Percentiles rank a stretch among this genome's conserved stretches.
phyloP scores from a whole-genome alignment of 2,329 filamentous ascomycete species.

The Coniochaeta prunicola region DNA sequence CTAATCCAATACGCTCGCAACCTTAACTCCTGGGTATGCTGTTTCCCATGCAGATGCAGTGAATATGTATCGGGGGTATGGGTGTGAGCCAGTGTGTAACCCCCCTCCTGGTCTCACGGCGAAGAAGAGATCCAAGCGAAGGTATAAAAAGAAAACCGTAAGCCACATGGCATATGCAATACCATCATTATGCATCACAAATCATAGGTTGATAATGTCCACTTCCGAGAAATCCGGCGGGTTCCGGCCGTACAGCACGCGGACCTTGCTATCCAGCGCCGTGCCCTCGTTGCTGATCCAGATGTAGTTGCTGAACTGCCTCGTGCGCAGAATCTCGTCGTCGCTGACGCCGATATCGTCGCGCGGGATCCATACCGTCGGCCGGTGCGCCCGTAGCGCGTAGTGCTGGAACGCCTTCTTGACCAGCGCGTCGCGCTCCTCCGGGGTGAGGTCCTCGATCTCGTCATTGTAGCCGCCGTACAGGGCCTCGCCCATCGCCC shows the following conservation, averaged over 20 bases:
- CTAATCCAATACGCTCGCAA: background rate
- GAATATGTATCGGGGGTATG: background rate
- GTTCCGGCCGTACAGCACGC: conserved; percentile 76
- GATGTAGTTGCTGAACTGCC: conserved; percentile 67
- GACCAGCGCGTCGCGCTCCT: conserved; percentile 79
- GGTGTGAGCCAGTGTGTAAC: background rate
- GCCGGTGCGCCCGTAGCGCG: conserved; percentile 74
- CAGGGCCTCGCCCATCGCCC: conserved; percentile 67
- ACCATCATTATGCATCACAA: background rate
- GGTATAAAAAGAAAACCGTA: background rate
- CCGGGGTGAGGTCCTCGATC: conserved; percentile 86
- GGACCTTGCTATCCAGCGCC: conserved; percentile 73
- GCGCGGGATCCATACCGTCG: conserved; percentile 87
- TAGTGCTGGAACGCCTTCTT: conserved; percentile 86
- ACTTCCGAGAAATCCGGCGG: conserved; percentile 87
- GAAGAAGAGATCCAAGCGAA: background rate
- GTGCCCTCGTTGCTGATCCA: conserved; percentile 95
- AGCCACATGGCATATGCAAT: background rate
- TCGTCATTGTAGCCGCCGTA: conserved; percentile 87
- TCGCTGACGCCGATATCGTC: conserved; percentile 87
- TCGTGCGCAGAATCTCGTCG: conserved; percentile 78
- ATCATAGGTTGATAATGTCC: conserved; percentile 71
- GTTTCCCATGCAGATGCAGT: background rate
- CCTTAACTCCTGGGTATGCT: background rate
- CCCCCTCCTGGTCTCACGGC: background rate